Conservation (phyloP, 257 asterid genomes). For the Mitragyna speciosa region DNA sequence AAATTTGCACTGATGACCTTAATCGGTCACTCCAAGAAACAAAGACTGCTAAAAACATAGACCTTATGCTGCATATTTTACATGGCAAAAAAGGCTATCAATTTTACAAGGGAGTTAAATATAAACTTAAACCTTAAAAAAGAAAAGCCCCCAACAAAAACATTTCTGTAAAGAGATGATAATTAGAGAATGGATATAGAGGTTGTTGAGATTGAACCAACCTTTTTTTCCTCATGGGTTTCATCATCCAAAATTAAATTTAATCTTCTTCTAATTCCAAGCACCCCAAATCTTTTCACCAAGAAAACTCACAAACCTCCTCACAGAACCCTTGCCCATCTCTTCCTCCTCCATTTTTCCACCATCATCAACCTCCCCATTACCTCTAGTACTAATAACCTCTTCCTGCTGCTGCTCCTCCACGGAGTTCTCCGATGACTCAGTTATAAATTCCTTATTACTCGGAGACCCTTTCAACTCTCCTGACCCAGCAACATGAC, state of each 20-base stretch:
- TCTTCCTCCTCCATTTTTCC: slow-evolving; percentile 7
- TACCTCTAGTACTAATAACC: background rate
- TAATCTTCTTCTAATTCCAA: slow-evolving; percentile 20
- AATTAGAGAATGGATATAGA: background rate
- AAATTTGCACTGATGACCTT: slow-evolving; percentile 4
- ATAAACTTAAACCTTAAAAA: background rate
- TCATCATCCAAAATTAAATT: background rate
- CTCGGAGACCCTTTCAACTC: background rate
- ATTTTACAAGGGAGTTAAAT: slow-evolving; percentile 17
- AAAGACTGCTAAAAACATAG: background rate
- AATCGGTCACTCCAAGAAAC: background rate
- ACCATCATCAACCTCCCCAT: background rate
- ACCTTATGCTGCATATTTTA: slow-evolving; percentile 17
- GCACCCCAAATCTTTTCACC: slow-evolving; percentile 42
- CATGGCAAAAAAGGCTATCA: slow-evolving; percentile 1
- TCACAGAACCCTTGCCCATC: slow-evolving; percentile 25
- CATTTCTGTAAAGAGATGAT: background rate
- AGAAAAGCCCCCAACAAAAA: background rate
- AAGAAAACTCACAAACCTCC: slow-evolving; percentile 36
- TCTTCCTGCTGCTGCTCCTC: slow-evolving; percentile 6
- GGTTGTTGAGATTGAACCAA: background rate
- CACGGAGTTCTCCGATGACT: background rate
- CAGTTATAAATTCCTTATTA: slow-evolving; percentile 7
- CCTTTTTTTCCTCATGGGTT: background rate
- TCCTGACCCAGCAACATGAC: background rate